Conservation (phyloP, 306 rosid species). For the Macrotyloma uniflorum region DNA sequence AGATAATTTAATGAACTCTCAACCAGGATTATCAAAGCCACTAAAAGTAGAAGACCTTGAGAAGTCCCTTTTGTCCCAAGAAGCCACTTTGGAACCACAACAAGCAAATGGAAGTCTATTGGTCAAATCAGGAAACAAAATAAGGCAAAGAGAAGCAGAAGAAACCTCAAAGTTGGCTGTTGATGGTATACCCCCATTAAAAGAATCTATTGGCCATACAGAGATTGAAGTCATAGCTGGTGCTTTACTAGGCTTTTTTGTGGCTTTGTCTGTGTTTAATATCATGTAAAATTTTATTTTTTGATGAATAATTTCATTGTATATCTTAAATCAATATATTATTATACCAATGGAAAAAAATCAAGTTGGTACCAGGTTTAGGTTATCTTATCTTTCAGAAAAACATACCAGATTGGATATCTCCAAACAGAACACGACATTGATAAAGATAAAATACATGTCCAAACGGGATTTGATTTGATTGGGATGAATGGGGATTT, state of each 20-base stretch:
- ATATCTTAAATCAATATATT: conserved; percentile 10
- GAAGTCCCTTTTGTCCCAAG: conserved; percentile 50
- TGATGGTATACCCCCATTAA: conserved; percentile 41
- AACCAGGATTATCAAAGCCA: conserved; percentile 45
- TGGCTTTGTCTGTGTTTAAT: conserved; percentile 52
- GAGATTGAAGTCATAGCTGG: conserved; percentile 86
- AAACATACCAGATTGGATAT: not conserved
- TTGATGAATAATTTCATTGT: conserved; percentile 5
- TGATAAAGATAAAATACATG: not conserved
- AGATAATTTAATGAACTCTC: conserved; percentile 52
- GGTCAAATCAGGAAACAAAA: conserved; percentile 38
- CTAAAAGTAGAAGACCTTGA: conserved; percentile 38
- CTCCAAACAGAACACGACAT: not conserved
- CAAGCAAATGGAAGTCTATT: conserved; percentile 36
- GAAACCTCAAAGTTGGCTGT: conserved; percentile 41
- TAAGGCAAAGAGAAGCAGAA: conserved; percentile 44
- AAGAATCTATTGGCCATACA: conserved; percentile 83
- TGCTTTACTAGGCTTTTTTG: conserved; percentile 76
- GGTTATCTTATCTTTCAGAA: not conserved
- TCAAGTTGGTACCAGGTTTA: not conserved
- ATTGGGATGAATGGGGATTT: too few species aligned
- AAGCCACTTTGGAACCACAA: conserved; percentile 42
- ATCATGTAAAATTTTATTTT: conserved; percentile 23
- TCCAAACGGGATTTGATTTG: not conserved
- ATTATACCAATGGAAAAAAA: not conserved